A percentile compares a stretch with the other conserved stretches of the same genome.
Conservation (phyloP, 2,329 filamentous ascomycete genomes). For the Arthrobotrys sphaeroides region DNA sequence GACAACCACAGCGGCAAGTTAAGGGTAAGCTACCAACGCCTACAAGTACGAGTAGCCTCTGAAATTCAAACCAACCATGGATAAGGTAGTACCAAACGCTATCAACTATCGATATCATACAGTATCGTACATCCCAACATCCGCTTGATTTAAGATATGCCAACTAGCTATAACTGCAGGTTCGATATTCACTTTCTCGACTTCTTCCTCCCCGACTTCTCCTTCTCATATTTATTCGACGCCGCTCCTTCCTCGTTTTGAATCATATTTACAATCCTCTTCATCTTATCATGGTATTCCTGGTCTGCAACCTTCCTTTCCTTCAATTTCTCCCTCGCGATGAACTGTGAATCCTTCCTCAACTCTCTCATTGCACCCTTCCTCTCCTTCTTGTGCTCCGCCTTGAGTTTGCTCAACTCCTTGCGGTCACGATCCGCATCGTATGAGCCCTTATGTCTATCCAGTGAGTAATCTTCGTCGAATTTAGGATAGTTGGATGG, state of each 20-base stretch:
- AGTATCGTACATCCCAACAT: neutral
- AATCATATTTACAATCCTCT: constrained; percentile 89
- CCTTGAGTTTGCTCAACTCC: constrained; percentile 82
- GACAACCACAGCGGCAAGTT: neutral
- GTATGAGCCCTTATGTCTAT: constrained; percentile 78
- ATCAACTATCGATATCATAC: neutral
- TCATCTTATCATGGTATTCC: constrained; percentile 96
- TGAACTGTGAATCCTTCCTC: constrained; percentile 92
- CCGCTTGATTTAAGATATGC: neutral
- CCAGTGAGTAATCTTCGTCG: constrained; percentile 91
- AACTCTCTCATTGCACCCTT: constrained; percentile 95
- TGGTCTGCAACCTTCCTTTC: constrained; percentile 93
- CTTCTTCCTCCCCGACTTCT: constrained; percentile 78
- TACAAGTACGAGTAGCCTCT: too few species aligned
- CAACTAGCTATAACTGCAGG: neutral
- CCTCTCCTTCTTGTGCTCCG: constrained; percentile 91
- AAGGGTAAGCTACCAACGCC: neutral
- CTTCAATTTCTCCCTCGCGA: constrained; percentile 86
- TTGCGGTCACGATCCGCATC: constrained; percentile 91
- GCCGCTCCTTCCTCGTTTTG: constrained; percentile 91
- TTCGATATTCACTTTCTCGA: constrained; percentile 65
- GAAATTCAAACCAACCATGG: too few species aligned
- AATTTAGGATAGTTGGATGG: constrained; percentile 91
- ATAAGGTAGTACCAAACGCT: too few species aligned
- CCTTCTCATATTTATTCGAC: constrained; percentile 86